Conservation (phyloP, 371 early-diverging fungal genomes). For the Mortierella sp. region DNA sequence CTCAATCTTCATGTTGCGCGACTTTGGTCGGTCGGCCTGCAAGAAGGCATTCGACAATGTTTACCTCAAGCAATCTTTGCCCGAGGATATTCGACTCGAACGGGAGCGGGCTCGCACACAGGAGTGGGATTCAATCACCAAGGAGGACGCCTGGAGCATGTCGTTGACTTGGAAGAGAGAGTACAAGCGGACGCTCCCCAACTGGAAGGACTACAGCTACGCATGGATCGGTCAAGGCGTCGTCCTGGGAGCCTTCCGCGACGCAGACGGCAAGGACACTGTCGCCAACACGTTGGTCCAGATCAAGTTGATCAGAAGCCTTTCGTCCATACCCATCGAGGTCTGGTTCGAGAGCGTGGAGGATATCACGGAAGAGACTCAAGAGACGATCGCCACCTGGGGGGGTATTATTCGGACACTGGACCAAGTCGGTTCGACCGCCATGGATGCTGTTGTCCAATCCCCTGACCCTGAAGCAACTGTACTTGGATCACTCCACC, state of each 20-base stretch:
- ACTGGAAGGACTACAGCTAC: slow-evolving; percentile 41
- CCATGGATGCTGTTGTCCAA: slow-evolving; percentile 16
- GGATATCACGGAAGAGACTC: slow-evolving; percentile 44
- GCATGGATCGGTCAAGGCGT: slow-evolving; percentile 56
- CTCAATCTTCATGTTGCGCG: slow-evolving; percentile 45
- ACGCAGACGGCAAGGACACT: slow-evolving; percentile 33
- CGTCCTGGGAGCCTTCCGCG: slow-evolving; percentile 38
- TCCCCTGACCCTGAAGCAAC: slow-evolving; percentile 17
- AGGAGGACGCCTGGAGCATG: slow-evolving; percentile 22
- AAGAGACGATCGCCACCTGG: slow-evolving; percentile 32
- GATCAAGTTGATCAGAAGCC: slow-evolving; percentile 49
- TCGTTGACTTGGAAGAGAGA: slow-evolving; percentile 44
- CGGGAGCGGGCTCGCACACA: slow-evolving; percentile 25
- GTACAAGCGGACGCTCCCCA: slow-evolving; percentile 42
- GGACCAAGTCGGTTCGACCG: slow-evolving; percentile 35
- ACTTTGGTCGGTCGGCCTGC: slow-evolving; percentile 35
- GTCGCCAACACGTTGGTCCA: slow-evolving; percentile 33
- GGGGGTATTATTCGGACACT: slow-evolving; percentile 35
- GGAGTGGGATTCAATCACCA: slow-evolving; percentile 20
- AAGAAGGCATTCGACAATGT: slow-evolving; percentile 18
- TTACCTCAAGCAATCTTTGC: slow-evolving; percentile 3
- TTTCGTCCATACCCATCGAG: slow-evolving; percentile 53
- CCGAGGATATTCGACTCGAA: slow-evolving; percentile 19
- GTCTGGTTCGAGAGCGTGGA: slow-evolving; percentile 49
- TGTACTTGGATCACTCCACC: background rate